Evolutionary conservation across 1,284 basidiomycete genomes (phyloP), one percentile per base, ranked within the genome.

Genomic region (Heterobasidion occidentale): DNA sequence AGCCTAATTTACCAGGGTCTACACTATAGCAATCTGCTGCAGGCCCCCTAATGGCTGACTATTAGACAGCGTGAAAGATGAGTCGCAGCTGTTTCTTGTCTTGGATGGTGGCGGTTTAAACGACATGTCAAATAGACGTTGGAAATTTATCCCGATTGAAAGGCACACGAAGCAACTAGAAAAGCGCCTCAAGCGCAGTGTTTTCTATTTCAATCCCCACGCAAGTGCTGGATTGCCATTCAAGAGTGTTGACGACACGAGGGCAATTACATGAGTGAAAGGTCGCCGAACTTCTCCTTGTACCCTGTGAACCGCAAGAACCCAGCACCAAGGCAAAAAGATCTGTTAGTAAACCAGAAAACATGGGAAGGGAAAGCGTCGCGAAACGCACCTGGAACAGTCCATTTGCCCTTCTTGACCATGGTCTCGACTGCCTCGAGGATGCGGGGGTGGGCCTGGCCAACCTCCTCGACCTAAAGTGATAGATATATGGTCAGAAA

Each of bases 401-500:
- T 91, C 90, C 94, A 99, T 79, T 98, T 98, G 74, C 97, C 97
- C 80, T 99, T 97, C 84, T 92, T 89, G 67, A 98, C 74, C 94
- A 98, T 98, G 66, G 86, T 94, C 78, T 98, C 94, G 64, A 98
- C 92, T 51, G 92, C 86, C 75, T 97, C 86, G 54, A 81, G 76
- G 70, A 99, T 89, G 74, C 94, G 92, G 51, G 97, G 97, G 72
- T 95, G 90, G 53, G 97, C 96, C 62, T 88, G 80, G 64, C 89
- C 86, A 65, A 99, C 92, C 64, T 99, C 97, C 66, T 90, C 87
- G 61, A 86, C 78, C 92, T 94, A 62, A 36, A 38, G 56, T 47
- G 35, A 36, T 45, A 48, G 52, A 51, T 20, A 34, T 20, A 56
- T 9, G 53, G 45, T 7, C 20, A 27, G 38, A 33, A 51, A 15